These are phyloP conservation scores for Leccinum solheimii DNA, from an alignment of 1,284 basidiomycete genomes.

Conservation along the genomic window DNA sequence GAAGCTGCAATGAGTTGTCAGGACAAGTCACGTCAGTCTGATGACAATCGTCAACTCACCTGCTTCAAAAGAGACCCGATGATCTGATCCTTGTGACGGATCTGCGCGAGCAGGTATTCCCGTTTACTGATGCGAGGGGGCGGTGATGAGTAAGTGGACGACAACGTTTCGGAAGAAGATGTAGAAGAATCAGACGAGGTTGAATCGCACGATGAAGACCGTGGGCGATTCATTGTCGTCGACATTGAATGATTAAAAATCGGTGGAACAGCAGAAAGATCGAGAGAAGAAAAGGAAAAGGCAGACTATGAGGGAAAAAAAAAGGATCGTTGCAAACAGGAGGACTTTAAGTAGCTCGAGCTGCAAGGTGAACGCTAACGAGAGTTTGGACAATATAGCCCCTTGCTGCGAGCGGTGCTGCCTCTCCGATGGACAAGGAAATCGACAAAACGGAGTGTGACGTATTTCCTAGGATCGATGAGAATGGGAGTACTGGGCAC, in stretches of 20 bases:
- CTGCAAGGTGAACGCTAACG: background rate
- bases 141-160: slow-evolving; percentile 30
- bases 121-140: slow-evolving; percentile 58
- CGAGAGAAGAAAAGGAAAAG: background rate
- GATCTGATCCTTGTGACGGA: slow-evolving; percentile 78
- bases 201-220: slow-evolving; percentile 24
- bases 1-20: slow-evolving; percentile 47
- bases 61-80: slow-evolving; percentile 81
- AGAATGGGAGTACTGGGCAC: background rate
- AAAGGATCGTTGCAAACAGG: background rate
- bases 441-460: slow-evolving; percentile 8
- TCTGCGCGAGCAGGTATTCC: slow-evolving; percentile 77
- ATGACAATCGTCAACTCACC: slow-evolving; percentile 40
- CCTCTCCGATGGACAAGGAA: background rate
- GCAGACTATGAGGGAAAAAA: too few species aligned
- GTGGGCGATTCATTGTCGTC: slow-evolving; percentile 23
- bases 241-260: slow-evolving; percentile 2
- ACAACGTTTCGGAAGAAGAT: slow-evolving; percentile 30
- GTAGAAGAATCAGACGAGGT: slow-evolving; percentile 22
- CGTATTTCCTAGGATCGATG: slow-evolving; percentile 3
- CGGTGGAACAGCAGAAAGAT: background rate
- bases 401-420: slow-evolving; percentile 15
- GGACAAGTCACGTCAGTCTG: background rate
- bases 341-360: slow-evolving; percentile 30
- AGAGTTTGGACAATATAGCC: slow-evolving; percentile 12